These are phyloP conservation scores for Maudiozyma serrabonitensis DNA, from an alignment of 805 yeast genomes.

Conservation along the genomic window DNA sequence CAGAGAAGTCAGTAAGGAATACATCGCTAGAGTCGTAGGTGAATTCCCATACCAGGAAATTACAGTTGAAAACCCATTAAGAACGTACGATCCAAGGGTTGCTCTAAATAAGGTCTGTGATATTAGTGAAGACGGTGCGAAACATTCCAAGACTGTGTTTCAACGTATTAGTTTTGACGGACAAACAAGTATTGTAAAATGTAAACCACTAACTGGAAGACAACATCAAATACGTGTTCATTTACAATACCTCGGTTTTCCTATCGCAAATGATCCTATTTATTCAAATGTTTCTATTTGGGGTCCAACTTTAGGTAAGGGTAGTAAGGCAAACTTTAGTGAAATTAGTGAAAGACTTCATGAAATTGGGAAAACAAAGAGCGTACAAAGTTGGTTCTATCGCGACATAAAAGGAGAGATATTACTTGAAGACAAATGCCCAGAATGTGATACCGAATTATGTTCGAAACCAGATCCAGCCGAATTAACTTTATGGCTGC, in stretches of 20 bases:
- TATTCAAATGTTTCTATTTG: conserved; percentile 74
- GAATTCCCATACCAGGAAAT: conserved; percentile 57
- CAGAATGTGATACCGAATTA: conserved; percentile 54
- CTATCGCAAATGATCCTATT: conserved; percentile 87
- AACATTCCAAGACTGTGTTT: conserved; percentile 70
- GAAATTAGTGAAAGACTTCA: conserved; percentile 43
- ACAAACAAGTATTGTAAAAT: conserved; percentile 52
- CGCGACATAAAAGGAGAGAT: conserved; percentile 56
- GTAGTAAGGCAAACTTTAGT: conserved; percentile 41
- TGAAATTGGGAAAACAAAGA: conserved; percentile 56
- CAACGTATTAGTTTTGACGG: conserved; percentile 57
- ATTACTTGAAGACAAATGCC: conserved; percentile 49
- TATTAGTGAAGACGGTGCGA: conserved; percentile 29
- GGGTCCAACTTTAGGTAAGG: conserved; percentile 66
- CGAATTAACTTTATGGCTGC: conserved; percentile 82
- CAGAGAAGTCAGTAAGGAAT: conserved; percentile 69
- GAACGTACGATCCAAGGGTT: conserved; percentile 62
- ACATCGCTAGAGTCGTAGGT: conserved; percentile 81
- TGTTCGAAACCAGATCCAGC: conserved; percentile 84
- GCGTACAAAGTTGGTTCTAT: conserved; percentile 62
- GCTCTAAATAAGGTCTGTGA: conserved; percentile 48
- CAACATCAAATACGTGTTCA: conserved; percentile 95
- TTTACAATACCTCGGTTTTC: conserved; percentile 73
- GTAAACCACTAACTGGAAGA: conserved; percentile 84
- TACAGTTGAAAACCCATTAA: conserved; percentile 55